phyloP scores from a whole-genome alignment of 2,329 filamentous ascomycete species.

The Colletotrichum acutatum region DNA sequence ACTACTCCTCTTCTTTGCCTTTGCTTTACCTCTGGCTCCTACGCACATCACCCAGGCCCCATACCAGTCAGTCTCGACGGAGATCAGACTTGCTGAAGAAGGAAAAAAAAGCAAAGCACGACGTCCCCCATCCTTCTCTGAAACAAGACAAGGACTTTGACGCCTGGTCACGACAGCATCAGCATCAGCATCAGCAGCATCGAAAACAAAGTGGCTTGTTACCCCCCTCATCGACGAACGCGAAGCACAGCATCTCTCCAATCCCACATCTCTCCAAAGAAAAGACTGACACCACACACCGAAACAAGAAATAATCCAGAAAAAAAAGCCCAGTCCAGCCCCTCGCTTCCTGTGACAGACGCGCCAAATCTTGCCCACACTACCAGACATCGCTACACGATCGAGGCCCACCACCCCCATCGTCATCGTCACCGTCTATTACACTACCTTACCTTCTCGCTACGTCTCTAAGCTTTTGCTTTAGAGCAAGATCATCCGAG shows the following conservation, averaged over 20 bases:
- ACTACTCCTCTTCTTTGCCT: not conserved
- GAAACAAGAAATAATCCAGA: not conserved
- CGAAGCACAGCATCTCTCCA: not conserved
- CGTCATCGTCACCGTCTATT: not conserved
- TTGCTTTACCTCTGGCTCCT: not conserved
- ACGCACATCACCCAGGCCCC: not conserved
- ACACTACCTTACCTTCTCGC: not conserved
- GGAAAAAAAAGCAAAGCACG: not conserved
- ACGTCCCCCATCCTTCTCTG: not conserved
- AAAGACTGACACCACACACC: not conserved
- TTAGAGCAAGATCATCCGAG: not conserved
- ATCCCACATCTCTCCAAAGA: not conserved
- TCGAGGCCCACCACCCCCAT: not conserved
- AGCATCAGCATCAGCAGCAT: not conserved
- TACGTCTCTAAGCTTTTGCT: not conserved
- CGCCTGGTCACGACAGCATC: conserved; percentile 7
- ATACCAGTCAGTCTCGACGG: not conserved
- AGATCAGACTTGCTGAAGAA: not conserved
- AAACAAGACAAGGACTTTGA: conserved; percentile 11
- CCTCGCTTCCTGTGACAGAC: conserved; percentile 35
- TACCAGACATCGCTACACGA: too few relatives aligned
- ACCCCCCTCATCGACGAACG: not conserved
- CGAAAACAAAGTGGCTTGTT: not conserved
- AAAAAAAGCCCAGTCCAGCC: not conserved
- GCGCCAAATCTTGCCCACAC: not conserved